These are phyloP conservation scores for Purshia tridentata DNA, from an alignment of 306 rosid species.

Conservation along the genomic window DNA sequence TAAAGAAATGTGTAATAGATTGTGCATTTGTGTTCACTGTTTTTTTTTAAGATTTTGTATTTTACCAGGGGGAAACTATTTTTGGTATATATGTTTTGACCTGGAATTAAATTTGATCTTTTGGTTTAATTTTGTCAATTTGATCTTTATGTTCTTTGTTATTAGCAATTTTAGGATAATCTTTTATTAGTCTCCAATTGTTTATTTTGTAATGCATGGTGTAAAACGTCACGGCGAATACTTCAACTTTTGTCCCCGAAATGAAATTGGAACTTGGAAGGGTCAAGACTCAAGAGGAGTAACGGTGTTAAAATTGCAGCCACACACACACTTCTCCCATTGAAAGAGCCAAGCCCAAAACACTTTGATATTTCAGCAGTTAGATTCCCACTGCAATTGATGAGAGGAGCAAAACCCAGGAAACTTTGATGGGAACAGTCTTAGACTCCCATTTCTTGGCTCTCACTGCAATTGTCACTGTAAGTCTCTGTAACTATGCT, in stretches of 20 bases:
- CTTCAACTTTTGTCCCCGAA: too few species aligned
- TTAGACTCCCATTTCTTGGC: constrained; percentile 83
- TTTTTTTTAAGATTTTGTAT: too few species aligned
- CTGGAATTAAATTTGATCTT: too few species aligned
- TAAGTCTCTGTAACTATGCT: constrained; percentile 16
- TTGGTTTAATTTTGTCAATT: too few species aligned
- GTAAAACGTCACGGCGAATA: background rate
- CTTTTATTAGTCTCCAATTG: too few species aligned
- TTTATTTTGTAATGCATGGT: background rate
- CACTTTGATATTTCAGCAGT: background rate
- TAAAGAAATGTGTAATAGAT: background rate
- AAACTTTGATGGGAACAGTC: constrained; percentile 55
- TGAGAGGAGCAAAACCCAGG: background rate
- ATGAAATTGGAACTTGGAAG: background rate
- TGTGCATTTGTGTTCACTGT: too few species aligned
- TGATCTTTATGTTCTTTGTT: too few species aligned
- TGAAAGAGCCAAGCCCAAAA: background rate
- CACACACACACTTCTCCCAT: constrained; percentile 11
- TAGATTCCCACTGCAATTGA: too few species aligned
- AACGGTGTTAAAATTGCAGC: constrained; percentile 29
- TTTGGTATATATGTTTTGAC: too few species aligned
- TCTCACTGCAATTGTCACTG: constrained; percentile 85
- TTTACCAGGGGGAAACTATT: too few species aligned
- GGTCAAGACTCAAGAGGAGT: background rate
- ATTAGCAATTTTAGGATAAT: too few species aligned